phyloP scores from a whole-genome alignment of 805 yeast genomes.

The Zygosaccharomyces kombuchaensis region DNA sequence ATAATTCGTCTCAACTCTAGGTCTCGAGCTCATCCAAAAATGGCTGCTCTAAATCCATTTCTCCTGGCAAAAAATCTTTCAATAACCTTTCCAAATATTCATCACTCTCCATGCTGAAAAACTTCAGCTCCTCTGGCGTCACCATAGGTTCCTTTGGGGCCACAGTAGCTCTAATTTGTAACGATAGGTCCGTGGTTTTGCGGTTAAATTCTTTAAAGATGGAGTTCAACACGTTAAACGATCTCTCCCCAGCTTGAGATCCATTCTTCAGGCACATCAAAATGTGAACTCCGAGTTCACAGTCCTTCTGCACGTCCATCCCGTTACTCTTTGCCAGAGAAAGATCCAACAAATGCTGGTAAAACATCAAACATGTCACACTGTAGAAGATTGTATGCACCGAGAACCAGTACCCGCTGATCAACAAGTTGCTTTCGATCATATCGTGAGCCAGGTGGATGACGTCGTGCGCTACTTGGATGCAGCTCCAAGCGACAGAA shows the following conservation, averaged over 20 bases:
- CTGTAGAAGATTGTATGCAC: conserved; percentile 86
- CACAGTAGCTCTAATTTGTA: conserved; percentile 10
- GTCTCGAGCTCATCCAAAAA: conserved; percentile 1
- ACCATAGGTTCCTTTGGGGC: conserved; percentile 1
- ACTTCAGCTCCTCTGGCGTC: conserved; percentile 3
- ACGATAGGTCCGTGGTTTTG: conserved; percentile 46
- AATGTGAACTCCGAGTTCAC: conserved; percentile 65
- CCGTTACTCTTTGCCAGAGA: conserved; percentile 6
- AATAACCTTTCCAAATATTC: conserved; percentile 4
- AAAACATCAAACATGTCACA: conserved; percentile 79
- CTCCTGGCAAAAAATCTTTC: conserved; percentile 4
- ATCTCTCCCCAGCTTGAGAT: conserved; percentile 69
- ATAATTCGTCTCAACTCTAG: neutral
- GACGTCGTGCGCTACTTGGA: conserved; percentile 76
- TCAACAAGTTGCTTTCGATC: conserved; percentile 64
- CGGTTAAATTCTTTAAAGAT: conserved; percentile 72
- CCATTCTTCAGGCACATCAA: conserved; percentile 62
- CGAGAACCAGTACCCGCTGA: conserved; percentile 89
- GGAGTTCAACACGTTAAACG: conserved; percentile 69
- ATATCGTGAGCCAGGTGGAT: conserved; percentile 76
- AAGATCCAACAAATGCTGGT: conserved; percentile 17
- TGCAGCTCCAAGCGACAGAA: conserved; percentile 75
- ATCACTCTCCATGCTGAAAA: conserved; percentile 5
- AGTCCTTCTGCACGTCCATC: conserved; percentile 50
- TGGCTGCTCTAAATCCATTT: neutral